Base-by-base conservation (phyloP, 257 asterid species). In the Ajuga chamaepitys region DNA sequence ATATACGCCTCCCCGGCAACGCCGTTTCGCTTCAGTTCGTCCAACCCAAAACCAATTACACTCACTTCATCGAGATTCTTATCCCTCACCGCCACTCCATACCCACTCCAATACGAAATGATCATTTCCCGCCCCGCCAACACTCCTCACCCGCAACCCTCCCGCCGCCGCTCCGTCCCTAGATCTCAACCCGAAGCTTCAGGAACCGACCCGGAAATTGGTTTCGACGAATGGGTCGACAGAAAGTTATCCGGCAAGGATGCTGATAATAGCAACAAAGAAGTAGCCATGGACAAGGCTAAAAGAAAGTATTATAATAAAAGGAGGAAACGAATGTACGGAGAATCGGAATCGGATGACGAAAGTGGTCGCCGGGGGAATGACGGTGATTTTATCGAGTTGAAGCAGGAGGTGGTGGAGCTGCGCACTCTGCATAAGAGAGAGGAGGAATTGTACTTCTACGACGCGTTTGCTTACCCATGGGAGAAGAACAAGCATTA, bases 401-500 rank as follows among this genome's bases (percentile, higher is more conserved):
- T 93, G 52, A 89, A 87, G 85, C 97, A 87, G 68, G 95, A 93
- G 58, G 89, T 93, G 13, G 99, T 93, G 63, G 97, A 93, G 73
- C 76, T 87, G 0, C 85, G 83, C 9, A 85, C 96, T 2, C 64
- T 87, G 72, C 97, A 89, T 52, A 80, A 82, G 80, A 83, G 84
- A 41, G 97, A 93, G 75, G 96, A 93, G 30, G 98, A 93, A 53
- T 62, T 93, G 90, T 84, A 86, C 74, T 93, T 89, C 51, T 78
- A 93, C 52, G 97, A 93, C 50, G 70, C 94, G 1, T 89, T 93
- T 62, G 89, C 95, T 42, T 93, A 87, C 62, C 99, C 99, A 0
- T 93, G 99, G 99, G 99, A 93, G 80, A 87, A 93, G 42, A 79
- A 89, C 74, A 93, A 89, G 88, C 99, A 93, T 78, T 89, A 93